Percentiles rank a stretch among this genome's conserved stretches.
phyloP scores from a whole-genome alignment of 2,329 filamentous ascomycete genomes.

The Ceratocystis smalleyi region DNA sequence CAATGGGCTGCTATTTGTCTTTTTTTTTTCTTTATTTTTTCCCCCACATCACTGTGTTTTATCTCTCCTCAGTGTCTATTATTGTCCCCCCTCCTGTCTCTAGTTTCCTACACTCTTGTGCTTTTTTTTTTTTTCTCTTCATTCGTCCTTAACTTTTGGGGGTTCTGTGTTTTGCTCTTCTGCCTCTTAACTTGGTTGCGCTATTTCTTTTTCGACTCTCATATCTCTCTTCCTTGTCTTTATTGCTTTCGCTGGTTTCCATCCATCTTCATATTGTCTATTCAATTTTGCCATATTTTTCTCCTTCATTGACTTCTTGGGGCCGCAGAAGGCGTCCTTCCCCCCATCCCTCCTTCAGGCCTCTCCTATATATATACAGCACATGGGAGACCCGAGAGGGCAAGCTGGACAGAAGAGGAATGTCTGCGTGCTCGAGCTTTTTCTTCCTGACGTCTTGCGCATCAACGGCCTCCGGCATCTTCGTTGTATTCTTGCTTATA shows the following conservation, averaged over 20 bases:
- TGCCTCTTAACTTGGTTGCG: constrained; percentile 3
- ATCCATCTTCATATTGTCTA: constrained; percentile 6
- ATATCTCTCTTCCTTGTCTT: not conserved
- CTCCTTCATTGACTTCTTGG: not conserved
- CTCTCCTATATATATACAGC: not conserved
- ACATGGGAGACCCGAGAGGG: not conserved
- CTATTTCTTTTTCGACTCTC: not conserved
- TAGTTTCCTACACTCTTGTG: constrained; percentile 5
- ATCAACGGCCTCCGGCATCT: constrained; percentile 16
- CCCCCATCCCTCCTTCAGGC: not conserved
- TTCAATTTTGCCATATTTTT: constrained; percentile 6
- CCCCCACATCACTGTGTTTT: not conserved
- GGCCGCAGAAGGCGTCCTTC: not conserved
- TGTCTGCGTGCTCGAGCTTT: not conserved
- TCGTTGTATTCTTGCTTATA: constrained; percentile 33
- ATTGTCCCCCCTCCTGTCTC: constrained; percentile 1
- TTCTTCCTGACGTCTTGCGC: constrained; percentile 11
- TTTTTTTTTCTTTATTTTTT: not conserved
- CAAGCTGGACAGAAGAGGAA: not conserved
- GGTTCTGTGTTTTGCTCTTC: not conserved
- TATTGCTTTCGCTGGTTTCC: constrained; percentile 2
- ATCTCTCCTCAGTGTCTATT: constrained; percentile 6
- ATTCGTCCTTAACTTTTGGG: constrained; percentile 2
- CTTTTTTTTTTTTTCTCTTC: constrained; percentile 3
- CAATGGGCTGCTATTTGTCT: not conserved